Evolutionary conservation across 352 stramenopile genomes (phyloP), one percentile per base, ranked within the genome.

Genomic region (Phytopythium kandeliae): DNA sequence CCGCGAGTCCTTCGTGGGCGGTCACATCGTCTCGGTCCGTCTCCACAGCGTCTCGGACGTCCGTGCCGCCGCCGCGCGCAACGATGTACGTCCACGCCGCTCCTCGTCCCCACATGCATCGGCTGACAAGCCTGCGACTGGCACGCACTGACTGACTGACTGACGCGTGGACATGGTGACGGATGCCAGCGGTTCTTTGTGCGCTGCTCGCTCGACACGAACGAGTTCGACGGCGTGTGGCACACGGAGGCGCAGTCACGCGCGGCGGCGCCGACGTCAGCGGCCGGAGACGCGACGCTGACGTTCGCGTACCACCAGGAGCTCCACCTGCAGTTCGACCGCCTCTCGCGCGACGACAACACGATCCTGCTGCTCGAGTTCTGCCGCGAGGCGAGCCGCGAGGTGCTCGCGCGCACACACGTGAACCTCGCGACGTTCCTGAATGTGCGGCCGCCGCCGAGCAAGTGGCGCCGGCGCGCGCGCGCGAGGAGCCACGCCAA

Each of bases 371-470:
- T 94, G 19, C 65, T 94, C 37, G 78, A 92, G 57, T 92, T 88
- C 38, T 94, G 83, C 41, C 75, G 77, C 10, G 68, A 85, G 21
- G 65, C 65, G 11, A 90, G 78, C 35, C 78, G 81, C 22, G 79
- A 94, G 46, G 80, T 91, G 19, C 70, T 94, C n/a, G 80, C 78
- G 10, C 69, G 78, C 2, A 94, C 81, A 13, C 74, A 89, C 28
- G 79, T 94, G 21, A 94, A 94, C 48, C 60, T 94, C 12, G 84
- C 84, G 22, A 85, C 57, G n/a, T 86, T 85, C 49, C 64, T 94
- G 52, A 94, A 94, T 52, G 37, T 55, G 51, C 36, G 54, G 17
- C 33, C 42, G n/a, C 12, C 51, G 25, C 35, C 38, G 35, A 55
- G 41, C 34, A 38, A 26, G 8, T 40, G 45, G 28, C 26, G 45